These are phyloP conservation scores for Neostapfia colusana DNA, from an alignment of 176 grass and related monocot genomes.

Conservation along the genomic window DNA sequence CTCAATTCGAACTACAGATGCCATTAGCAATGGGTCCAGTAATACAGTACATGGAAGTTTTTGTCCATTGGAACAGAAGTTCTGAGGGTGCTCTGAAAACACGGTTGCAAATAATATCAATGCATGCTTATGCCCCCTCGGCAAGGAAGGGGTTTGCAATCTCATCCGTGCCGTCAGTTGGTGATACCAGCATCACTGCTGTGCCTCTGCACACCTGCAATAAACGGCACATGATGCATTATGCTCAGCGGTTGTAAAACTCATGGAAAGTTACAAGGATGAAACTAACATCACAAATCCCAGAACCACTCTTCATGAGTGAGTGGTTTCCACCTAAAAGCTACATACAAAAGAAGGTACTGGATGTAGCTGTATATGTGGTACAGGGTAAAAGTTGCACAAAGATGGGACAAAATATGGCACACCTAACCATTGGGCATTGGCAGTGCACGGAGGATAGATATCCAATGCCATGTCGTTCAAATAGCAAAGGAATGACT, in stretches of 20 bases:
- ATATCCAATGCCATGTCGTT: neutral
- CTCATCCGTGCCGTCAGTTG: conserved; percentile 87
- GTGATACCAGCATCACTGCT: conserved; percentile 91
- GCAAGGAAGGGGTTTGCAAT: conserved; percentile 85
- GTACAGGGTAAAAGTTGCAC: too few relatives aligned
- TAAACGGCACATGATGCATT: neutral
- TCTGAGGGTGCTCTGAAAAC: neutral
- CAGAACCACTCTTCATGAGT: neutral
- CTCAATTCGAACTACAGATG: conserved; percentile 1
- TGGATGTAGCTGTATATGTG: too few relatives aligned
- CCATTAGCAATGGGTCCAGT: neutral
- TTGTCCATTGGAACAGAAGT: too few relatives aligned
- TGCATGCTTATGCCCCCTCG: conserved; percentile 49
- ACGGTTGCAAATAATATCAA: neutral
- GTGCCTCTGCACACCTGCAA: conserved; percentile 85
- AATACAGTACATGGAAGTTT: neutral
- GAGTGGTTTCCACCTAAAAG: too few relatives aligned
- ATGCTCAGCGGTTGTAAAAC: neutral
- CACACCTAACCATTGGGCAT: neutral
- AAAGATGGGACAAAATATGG: neutral
- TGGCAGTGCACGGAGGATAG: neutral
- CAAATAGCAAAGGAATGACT: neutral
- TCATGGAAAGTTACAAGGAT: neutral
- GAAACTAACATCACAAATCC: neutral
- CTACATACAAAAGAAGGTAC: too few relatives aligned